Base-by-base conservation (phyloP, 768 basidiomycete species). In the Mycena capillaripes region DNA sequence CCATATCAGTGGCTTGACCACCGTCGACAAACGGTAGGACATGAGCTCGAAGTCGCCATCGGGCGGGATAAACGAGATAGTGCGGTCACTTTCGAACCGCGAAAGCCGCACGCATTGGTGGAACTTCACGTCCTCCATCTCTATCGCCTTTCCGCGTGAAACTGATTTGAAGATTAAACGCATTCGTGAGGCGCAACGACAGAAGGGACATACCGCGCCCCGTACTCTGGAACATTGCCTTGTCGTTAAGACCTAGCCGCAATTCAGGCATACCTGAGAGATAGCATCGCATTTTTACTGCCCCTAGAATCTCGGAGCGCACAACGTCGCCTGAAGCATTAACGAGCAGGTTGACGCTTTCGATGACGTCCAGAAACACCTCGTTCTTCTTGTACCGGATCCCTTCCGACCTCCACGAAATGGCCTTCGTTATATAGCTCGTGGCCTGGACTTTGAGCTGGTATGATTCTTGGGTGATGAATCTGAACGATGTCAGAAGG, bases 91-190 rank as follows among this genome's bases (percentile, higher is more conserved):
- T 79, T 99, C 97, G 79, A 99, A 99, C 11, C 97, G 91, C 10
- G 96, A 94, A 27, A 99, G 88, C 16, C 97, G 95, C 14, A 99
- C 97, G 79, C 97, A 99, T 87, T 99, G 97, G 79, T 99, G 97
- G 86, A 99, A 99, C 82, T 98, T 98, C 85, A 98, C 96, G 78
- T 99, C 97, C 81, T 99, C 97, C 94, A 99, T 97, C 83, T 99
- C 97, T 76, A 99, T 97, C 3, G 97, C 93, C 82, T 99, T 99
- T 21, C 97, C 97, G 19, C 97, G 91, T 0, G 96, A 92, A 27
- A 95, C 95, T 93, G 81, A n/a, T n/a, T n/a, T 34, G 3, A 10
- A 38, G 9, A 10, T 58, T 36, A 16, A 34, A 14, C 12, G 38
- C 30, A 30, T 21, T 53, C 16, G 29, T 12, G 29, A 53, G 23